Conservation (phyloP, 176 grass and related monocot genomes). For the Rhynchospora breviuscula region DNA sequence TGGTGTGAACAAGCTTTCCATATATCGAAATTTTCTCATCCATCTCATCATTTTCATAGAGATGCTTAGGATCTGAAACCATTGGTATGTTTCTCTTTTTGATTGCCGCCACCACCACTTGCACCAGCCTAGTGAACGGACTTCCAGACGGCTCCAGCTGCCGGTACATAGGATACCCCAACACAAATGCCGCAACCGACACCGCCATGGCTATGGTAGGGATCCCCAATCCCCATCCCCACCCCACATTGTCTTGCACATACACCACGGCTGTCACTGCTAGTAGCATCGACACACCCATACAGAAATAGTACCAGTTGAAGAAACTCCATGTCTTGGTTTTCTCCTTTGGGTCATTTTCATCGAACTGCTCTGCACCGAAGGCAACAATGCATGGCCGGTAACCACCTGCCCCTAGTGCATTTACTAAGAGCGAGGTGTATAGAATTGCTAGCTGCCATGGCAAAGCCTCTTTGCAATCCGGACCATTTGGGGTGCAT, state of each 20-base stretch:
- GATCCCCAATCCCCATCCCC: constrained; percentile 77
- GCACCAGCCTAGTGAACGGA: constrained; percentile 65
- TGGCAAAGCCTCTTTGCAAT: constrained; percentile 45
- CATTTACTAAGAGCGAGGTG: constrained; percentile 46
- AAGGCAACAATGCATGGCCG: constrained; percentile 74
- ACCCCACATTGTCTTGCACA: constrained; percentile 81
- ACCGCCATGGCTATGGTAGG: constrained; percentile 58
- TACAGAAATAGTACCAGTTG: constrained; percentile 97
- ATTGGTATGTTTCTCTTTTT: constrained; percentile 40
- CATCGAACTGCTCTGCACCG: constrained; percentile 82
- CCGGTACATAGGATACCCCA: constrained; percentile 56
- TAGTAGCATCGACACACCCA: constrained; percentile 60
- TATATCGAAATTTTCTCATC: constrained; percentile 60
- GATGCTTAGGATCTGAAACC: neutral
- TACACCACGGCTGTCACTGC: constrained; percentile 74
- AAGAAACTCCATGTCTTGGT: constrained; percentile 68
- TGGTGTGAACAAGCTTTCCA: constrained; percentile 76
- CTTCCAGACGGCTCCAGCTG: constrained; percentile 31
- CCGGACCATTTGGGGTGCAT: constrained; percentile 18
- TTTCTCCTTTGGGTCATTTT: constrained; percentile 54
- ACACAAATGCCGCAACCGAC: constrained; percentile 53
- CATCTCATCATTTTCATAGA: constrained; percentile 66
- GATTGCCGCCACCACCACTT: constrained; percentile 54
- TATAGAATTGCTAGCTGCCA: constrained; percentile 73
- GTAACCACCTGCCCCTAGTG: constrained; percentile 68